A percentile compares a stretch with the other conserved stretches of the same genome.
Conservation (phyloP, 768 basidiomycete species). For the Mycena maculata region DNA sequence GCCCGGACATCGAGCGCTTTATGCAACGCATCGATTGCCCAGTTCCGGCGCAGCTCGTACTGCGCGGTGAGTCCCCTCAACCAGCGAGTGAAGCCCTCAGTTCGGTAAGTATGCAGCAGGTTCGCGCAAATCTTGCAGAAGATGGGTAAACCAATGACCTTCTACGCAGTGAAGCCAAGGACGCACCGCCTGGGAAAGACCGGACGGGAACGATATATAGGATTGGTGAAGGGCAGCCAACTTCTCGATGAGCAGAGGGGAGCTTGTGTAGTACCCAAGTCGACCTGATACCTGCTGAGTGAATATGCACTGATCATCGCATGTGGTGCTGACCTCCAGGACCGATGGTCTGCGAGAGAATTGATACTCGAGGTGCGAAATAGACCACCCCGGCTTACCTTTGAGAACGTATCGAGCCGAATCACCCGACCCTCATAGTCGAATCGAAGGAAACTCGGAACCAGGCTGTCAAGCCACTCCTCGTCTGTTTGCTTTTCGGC, state of each 20-base stretch:
- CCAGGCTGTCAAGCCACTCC: slow-evolving; percentile 34
- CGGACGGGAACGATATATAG: slow-evolving; percentile 64
- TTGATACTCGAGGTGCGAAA: not conserved
- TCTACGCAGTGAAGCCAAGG: slow-evolving; percentile 12
- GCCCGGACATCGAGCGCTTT: slow-evolving; percentile 25
- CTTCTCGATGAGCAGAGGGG: slow-evolving; percentile 66
- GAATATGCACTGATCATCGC: not conserved
- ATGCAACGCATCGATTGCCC: slow-evolving; percentile 29
- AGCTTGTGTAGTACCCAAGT: slow-evolving; percentile 70
- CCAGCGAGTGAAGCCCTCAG: slow-evolving; percentile 33
- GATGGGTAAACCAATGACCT: too few species aligned
- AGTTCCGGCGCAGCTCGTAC: slow-evolving; percentile 35
- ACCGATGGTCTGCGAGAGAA: slow-evolving; percentile 15
- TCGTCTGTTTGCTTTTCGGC: slow-evolving; percentile 30
- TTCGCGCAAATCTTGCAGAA: slow-evolving; percentile 24
- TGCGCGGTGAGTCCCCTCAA: slow-evolving; percentile 32
- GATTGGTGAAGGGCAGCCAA: slow-evolving; percentile 49
- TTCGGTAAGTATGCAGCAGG: slow-evolving; percentile 21
- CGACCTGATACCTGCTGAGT: slow-evolving; percentile 44
- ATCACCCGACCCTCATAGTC: slow-evolving; percentile 76
- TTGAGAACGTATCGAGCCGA: slow-evolving; percentile 71
- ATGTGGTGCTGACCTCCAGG: slow-evolving; percentile 25
- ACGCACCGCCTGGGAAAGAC: slow-evolving; percentile 68
- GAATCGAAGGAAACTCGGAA: slow-evolving; percentile 44
- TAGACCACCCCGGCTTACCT: slow-evolving; percentile 45